Conservation (phyloP, 768 basidiomycete genomes). For the Asterophora parasitica region DNA sequence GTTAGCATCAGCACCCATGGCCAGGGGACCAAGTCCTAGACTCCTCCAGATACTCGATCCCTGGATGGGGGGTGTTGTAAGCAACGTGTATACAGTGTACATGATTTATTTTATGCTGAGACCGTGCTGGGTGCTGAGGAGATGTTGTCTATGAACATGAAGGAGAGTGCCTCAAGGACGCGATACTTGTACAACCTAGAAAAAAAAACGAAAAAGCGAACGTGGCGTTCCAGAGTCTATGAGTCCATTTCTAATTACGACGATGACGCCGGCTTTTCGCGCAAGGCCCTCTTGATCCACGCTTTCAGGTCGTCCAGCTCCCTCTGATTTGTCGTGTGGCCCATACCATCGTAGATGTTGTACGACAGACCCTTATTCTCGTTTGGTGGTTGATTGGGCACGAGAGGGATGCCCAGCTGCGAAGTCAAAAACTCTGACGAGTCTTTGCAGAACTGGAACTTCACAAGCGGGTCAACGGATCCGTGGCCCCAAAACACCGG, state of each 20-base stretch:
- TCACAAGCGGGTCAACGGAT: constrained; percentile 68
- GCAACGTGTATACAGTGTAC: background rate
- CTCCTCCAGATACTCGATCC: background rate
- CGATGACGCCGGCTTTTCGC: constrained; percentile 16
- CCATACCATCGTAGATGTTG: constrained; percentile 61
- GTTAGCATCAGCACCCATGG: no score
- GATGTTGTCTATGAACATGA: constrained; percentile 3
- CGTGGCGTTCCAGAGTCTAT: background rate
- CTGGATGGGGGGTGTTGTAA: background rate
- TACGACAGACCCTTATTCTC: constrained; percentile 57
- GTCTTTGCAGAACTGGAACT: constrained; percentile 43
- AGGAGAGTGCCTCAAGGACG: background rate
- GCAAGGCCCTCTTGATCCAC: constrained; percentile 64
- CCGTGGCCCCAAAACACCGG: constrained; percentile 92
- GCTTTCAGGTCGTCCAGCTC: constrained; percentile 67
- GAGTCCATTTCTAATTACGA: background rate
- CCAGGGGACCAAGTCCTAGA: no score
- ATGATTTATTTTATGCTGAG: background rate
- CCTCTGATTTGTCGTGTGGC: constrained; percentile 57
- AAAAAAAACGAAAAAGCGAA: constrained; percentile 1
- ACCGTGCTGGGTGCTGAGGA: constrained; percentile 1
- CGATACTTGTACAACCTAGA: background rate
- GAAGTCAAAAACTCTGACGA: constrained; percentile 56
- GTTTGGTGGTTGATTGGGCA: constrained; percentile 25
- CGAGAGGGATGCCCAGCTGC: constrained; percentile 46